Evolutionary conservation across 78 protist genomes (phyloP).

Genomic region (Diacronema lutheri): DNA sequence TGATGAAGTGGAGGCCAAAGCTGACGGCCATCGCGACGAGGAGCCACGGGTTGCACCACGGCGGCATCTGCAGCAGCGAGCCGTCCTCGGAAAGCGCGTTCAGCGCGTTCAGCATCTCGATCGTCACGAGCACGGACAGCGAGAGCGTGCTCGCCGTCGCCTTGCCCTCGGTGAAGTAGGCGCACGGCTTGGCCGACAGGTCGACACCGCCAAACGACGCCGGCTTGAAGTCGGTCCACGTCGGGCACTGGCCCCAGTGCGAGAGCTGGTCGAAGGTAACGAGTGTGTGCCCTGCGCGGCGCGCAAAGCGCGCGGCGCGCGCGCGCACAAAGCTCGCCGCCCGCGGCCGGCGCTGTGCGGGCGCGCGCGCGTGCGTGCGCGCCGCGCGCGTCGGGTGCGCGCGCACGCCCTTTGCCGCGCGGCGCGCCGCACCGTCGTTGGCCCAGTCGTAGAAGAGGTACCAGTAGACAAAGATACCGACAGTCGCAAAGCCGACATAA

Average conservation of each 20-base stretch:
- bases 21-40: slow-evolving; percentile 50
- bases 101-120: slow-evolving; percentile 75
- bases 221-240: no score
- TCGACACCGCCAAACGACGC: neutral
- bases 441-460: slow-evolving; percentile 14
- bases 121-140: slow-evolving; percentile 64
- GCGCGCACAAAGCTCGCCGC: no score
- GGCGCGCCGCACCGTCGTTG: neutral
- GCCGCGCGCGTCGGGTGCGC: no score
- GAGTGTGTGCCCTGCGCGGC: neutral
- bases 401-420: no score
- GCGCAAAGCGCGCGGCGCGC: no score
- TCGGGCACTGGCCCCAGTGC: slow-evolving; percentile 20
- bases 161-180: neutral
- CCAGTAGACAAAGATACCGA: slow-evolving; percentile 47
- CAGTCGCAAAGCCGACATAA: slow-evolving; percentile 62
- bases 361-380: no score
- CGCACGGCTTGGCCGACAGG: slow-evolving; percentile 2
- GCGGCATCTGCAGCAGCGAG: slow-evolving; percentile 32
- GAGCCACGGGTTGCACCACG: slow-evolving; percentile 44
- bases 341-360: no score
- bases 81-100: slow-evolving; percentile 59
- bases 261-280: neutral
- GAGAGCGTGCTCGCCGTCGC: slow-evolving; percentile 48
- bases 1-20: slow-evolving; percentile 43